A percentile compares a stretch with the other conserved stretches of the same genome.
Evolutionary conservation across 2,329 filamentous ascomycete genomes (phyloP).

Genomic region (Cladosporium sp.): DNA sequence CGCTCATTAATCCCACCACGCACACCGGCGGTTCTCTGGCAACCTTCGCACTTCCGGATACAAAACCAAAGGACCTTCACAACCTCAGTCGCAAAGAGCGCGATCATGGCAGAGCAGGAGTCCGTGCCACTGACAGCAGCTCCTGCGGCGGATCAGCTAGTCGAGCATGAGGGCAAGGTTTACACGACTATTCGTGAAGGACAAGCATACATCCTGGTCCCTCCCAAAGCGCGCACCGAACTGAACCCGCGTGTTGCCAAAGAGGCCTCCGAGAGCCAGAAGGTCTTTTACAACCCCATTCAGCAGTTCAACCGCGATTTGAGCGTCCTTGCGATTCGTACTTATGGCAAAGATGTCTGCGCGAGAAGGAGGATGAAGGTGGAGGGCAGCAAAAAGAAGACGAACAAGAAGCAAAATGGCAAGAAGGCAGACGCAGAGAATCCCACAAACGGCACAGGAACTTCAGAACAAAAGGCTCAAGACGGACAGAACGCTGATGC

Average conservation of each 20-base stretch:
- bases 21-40: not conserved
- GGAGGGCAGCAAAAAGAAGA: slow-evolving; percentile 31
- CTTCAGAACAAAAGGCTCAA: slow-evolving; percentile 15
- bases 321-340: slow-evolving; percentile 86
- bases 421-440: slow-evolving; percentile 23
- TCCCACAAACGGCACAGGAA: slow-evolving; percentile 9
- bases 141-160: slow-evolving; percentile 28
- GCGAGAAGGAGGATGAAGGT: slow-evolving; percentile 23
- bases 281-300: slow-evolving; percentile 97
- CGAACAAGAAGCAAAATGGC: slow-evolving; percentile 29
- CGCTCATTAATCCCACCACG: not conserved
- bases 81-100: not conserved
- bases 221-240: slow-evolving; percentile 47
- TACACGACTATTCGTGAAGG: slow-evolving; percentile 61
- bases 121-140: slow-evolving; percentile 19
- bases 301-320: slow-evolving; percentile 98
- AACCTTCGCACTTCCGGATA: not conserved
- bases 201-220: slow-evolving; percentile 63
- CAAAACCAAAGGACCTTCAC: not conserved
- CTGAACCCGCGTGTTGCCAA: slow-evolving; percentile 44
- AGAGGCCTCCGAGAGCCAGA: slow-evolving; percentile 43
- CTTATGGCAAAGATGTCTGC: slow-evolving; percentile 67
- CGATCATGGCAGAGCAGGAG: slow-evolving; percentile 9
- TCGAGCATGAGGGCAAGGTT: slow-evolving; percentile 30
- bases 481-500: not conserved